These are phyloP conservation scores for barley (Hordeum vulgare) DNA, from an alignment of 176 grass and related monocot genomes.

Conservation along the genomic window MorexV3_pseudomolecules_assembly NC_058519.1:73498157-73498656, in stretches of 20 bases:
- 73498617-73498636: too few species aligned
- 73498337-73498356: slow-evolving; percentile 6
- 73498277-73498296: slow-evolving; percentile 26
- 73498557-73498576: not conserved
- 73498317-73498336: not conserved
- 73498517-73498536: slow-evolving; percentile 12
- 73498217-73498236: slow-evolving; percentile 19
- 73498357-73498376: not conserved
- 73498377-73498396: not conserved
- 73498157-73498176: slow-evolving; percentile 49
- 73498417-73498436: not conserved
- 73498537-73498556: not conserved
- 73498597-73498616: too few species aligned
- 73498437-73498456: slow-evolving; percentile 4
- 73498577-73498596: not conserved
- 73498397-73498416: slow-evolving; percentile 5
- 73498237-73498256: slow-evolving; percentile 20
- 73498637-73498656: slow-evolving; percentile 1
- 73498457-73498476: not conserved
- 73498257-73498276: slow-evolving; percentile 17
- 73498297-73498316: not conserved
- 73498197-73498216: slow-evolving; percentile 31
- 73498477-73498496: not conserved
- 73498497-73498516: slow-evolving; percentile 1
- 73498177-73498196: slow-evolving; percentile 41